Conservation (phyloP, 2,329 filamentous ascomycete species). For the Arachnopeziza araneosa region DNA sequence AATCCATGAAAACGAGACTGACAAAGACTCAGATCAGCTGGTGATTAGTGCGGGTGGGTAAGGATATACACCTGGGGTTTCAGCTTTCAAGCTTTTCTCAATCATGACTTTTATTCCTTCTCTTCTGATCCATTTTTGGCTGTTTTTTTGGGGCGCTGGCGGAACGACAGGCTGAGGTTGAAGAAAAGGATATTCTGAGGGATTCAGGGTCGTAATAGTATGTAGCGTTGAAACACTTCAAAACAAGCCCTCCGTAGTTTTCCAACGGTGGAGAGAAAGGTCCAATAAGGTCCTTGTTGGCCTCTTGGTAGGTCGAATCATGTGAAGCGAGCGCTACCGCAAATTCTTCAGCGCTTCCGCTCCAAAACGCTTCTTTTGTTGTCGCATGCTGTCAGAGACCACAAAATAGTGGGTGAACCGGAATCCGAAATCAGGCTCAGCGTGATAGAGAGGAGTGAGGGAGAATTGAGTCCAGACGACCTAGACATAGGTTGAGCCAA, state of each 20-base stretch:
- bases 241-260: neutral
- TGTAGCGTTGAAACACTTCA: constrained; percentile 26
- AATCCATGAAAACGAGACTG: neutral
- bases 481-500: constrained; percentile 1
- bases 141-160: constrained; percentile 13
- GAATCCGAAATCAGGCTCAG: neutral
- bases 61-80: neutral
- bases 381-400: neutral
- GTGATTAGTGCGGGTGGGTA: neutral
- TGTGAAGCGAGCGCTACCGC: neutral
- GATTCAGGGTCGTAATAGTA: constrained; percentile 18
- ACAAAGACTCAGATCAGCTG: neutral
- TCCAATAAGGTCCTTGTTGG: neutral
- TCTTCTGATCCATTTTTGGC: constrained; percentile 7
- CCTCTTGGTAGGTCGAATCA: neutral
- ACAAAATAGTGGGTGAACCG: neutral
- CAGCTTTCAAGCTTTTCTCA: neutral
- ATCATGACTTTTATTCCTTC: constrained; percentile 8
- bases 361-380: neutral
- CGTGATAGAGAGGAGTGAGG: neutral
- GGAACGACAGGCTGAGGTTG: constrained; percentile 18
- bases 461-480: neutral
- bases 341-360: neutral
- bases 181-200: constrained; percentile 9
- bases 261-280: neutral